These are phyloP conservation scores for Penicillium cinerascens DNA, from an alignment of 495 filamentous ascomycete species.

Conservation along the genomic window DNA sequence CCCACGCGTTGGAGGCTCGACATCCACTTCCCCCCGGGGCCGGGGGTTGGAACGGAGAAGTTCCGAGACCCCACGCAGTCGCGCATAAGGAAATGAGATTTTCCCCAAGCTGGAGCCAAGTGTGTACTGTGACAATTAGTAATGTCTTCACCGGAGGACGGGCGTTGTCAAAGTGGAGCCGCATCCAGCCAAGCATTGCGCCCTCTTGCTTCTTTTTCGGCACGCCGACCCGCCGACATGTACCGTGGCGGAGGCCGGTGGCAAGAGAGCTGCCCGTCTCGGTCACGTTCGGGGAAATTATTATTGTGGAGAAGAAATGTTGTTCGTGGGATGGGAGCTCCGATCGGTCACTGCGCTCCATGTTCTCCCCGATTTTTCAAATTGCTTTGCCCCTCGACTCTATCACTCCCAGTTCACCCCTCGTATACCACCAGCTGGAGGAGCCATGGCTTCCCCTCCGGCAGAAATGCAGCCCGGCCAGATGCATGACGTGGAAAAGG, in stretches of 20 bases:
- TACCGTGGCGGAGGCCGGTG: not conserved
- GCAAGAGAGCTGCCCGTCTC: not conserved
- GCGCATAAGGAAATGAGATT: not conserved
- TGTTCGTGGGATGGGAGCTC: not conserved
- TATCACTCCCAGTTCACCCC: not conserved
- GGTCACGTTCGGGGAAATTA: conserved; percentile 8
- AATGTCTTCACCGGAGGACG: conserved; percentile 8
- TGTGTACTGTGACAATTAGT: conserved; percentile 5
- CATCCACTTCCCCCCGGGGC: not conserved
- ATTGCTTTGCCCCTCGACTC: not conserved
- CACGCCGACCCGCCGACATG: conserved; percentile 13
- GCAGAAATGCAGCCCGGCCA: not conserved
- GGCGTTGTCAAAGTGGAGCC: conserved; percentile 13
- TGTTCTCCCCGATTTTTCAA: not conserved
- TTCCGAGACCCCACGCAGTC: not conserved
- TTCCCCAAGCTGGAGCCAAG: not conserved
- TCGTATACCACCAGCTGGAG: not conserved
- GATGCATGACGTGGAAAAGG: conserved; percentile 13
- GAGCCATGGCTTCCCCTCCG: not conserved
- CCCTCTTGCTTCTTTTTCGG: conserved; percentile 18
- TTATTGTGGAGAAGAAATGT: conserved; percentile 7
- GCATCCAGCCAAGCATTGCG: conserved; percentile 13
- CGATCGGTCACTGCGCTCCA: not conserved
- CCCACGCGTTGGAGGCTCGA: too few relatives aligned
- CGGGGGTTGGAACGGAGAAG: not conserved